Evolutionary conservation across 2,329 filamentous ascomycete genomes (phyloP).

Genomic region (Colletotrichum graminicola): DNA sequence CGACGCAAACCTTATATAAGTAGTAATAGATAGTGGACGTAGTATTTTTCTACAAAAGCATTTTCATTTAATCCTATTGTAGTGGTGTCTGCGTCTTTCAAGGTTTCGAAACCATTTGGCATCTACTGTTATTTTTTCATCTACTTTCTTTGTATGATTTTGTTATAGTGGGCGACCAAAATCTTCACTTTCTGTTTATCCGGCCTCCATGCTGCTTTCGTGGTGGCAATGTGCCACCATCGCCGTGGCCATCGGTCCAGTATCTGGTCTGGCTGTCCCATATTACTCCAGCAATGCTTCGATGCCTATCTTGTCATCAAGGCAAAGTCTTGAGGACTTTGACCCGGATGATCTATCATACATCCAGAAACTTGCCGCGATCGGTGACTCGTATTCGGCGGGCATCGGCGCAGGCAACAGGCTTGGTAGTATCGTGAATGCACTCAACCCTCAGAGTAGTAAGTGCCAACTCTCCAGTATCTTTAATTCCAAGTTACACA

Average conservation of each 20-base stretch:
- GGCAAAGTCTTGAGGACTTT: not conserved
- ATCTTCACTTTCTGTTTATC: not conserved
- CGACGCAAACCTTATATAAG: not conserved
- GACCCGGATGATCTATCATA: conserved; percentile 28
- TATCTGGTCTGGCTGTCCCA: not conserved
- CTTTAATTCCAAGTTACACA: not conserved
- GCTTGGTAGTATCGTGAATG: conserved; percentile 23
- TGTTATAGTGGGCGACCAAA: not conserved
- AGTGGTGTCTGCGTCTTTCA: not conserved
- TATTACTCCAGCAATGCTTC: not conserved
- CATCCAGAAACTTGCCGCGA: conserved; percentile 40
- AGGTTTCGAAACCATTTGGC: not conserved
- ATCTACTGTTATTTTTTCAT: not conserved
- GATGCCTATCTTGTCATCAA: not conserved
- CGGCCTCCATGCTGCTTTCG: not conserved
- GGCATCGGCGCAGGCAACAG: conserved; percentile 41
- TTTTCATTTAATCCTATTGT: not conserved
- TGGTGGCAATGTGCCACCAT: not conserved
- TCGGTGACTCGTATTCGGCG: conserved; percentile 43
- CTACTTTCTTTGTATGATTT: not conserved
- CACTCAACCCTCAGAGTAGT: not conserved
- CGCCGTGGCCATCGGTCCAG: not conserved
- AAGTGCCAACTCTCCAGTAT: not conserved
- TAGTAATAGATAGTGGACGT: not conserved
- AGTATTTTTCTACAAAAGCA: not conserved